Percentiles rank a stretch among this genome's conserved stretches.
phyloP scores from a whole-genome alignment of 2,329 filamentous ascomycete species.

The Emergomyces orientalis region DNA sequence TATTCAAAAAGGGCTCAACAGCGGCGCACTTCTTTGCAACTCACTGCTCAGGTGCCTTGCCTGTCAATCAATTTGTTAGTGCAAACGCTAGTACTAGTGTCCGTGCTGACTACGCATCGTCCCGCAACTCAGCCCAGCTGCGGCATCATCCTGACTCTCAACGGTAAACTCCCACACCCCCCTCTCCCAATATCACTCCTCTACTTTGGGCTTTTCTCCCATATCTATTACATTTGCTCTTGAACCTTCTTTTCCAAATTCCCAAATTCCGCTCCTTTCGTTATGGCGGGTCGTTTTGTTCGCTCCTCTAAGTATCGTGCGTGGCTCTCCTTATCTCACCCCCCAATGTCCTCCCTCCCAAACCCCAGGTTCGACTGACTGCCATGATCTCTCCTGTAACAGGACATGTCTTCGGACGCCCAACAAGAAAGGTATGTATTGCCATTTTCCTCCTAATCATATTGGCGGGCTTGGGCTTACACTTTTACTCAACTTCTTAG shows the following conservation, averaged over 20 bases:
- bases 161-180: too few relatives aligned
- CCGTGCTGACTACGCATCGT: neutral
- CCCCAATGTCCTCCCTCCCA: conserved; percentile 11
- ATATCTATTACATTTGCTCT: neutral
- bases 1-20: too few relatives aligned
- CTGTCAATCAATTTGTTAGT: neutral
- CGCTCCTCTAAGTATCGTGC: conserved; percentile 64
- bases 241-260: neutral
- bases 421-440: conserved; percentile 63
- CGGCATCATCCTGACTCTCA: too few relatives aligned
- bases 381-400: conserved; percentile 23
- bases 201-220: neutral
- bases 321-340: conserved; percentile 12
- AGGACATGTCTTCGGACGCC: conserved; percentile 98
- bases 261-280: neutral
- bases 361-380: conserved; percentile 13
- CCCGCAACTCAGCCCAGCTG: neutral
- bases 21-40: neutral
- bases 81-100: too few relatives aligned
- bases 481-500: conserved; percentile 27
- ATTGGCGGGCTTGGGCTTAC: neutral
- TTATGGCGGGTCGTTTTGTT: conserved; percentile 63
- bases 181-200: too few relatives aligned
- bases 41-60: too few relatives aligned
- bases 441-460: neutral